phyloP scores from a whole-genome alignment of 352 stramenopile genomes.

The Blastocystis sp. region DNA sequence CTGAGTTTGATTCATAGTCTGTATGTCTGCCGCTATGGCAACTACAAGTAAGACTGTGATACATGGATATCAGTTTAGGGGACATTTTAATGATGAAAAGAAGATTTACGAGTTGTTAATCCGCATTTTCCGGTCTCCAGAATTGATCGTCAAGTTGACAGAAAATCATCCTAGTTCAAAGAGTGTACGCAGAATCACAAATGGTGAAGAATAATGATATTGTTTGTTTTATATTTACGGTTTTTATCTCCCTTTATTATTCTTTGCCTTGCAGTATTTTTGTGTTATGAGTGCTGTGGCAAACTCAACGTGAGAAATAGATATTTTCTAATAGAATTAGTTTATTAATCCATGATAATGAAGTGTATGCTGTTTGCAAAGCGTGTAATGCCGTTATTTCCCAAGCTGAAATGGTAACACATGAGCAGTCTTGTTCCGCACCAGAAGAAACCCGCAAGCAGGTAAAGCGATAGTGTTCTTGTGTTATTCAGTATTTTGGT shows the following conservation, averaged over 20 bases:
- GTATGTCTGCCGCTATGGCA: not conserved
- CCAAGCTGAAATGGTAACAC: not conserved
- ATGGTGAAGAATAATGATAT: not conserved
- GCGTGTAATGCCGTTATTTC: not conserved
- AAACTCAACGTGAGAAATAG: not conserved
- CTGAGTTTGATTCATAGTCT: slow-evolving; percentile 16
- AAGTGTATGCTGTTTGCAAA: slow-evolving; percentile 17
- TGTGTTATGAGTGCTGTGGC: not conserved
- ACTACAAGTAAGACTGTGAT: not conserved
- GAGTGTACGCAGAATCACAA: not conserved
- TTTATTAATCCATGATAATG: not conserved
- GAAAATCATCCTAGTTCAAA: not conserved
- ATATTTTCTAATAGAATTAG: not conserved
- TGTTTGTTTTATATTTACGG: slow-evolving; percentile 2
- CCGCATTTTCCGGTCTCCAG: slow-evolving; percentile 28
- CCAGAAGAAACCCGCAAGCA: not conserved
- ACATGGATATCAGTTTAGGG: not conserved
- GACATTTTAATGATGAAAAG: slow-evolving; percentile 25
- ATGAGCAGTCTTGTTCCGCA: not conserved
- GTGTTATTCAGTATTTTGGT: not conserved
- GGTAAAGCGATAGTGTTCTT: not conserved
- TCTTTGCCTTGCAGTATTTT: not conserved
- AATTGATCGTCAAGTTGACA: slow-evolving; percentile 36
- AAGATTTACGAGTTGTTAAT: not conserved
- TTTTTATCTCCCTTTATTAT: not conserved